These are phyloP conservation scores for Pelargonium citronellum DNA, from an alignment of 441 rosid genomes.

Conservation along the genomic window DNA sequence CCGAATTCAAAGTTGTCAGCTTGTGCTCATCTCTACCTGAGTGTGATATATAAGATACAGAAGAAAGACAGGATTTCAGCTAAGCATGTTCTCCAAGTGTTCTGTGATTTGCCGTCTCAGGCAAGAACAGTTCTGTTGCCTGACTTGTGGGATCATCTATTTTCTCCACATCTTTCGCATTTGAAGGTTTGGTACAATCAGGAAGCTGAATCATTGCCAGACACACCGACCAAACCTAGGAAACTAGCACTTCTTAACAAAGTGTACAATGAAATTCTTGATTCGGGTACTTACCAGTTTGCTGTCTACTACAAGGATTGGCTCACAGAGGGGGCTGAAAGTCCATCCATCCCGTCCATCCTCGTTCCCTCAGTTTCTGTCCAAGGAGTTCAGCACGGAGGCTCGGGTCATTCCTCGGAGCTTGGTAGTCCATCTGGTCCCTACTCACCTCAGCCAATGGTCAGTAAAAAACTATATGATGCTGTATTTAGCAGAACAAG, in stretches of 20 bases:
- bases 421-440: conserved; percentile 29
- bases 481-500: conserved; percentile 31
- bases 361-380: conserved; percentile 37
- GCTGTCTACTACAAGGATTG: conserved; percentile 64
- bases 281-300: conserved; percentile 50
- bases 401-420: conserved; percentile 32
- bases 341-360: conserved; percentile 46
- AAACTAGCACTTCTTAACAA: conserved; percentile 50
- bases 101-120: conserved; percentile 47
- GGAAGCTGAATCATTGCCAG: conserved; percentile 42
- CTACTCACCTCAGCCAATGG: conserved; percentile 45
- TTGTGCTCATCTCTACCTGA: conserved; percentile 53
- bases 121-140: conserved; percentile 46
- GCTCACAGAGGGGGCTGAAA: conserved; percentile 52
- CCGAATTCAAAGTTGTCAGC: conserved; percentile 46
- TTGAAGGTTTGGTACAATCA: conserved; percentile 48
- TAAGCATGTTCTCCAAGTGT: conserved; percentile 53
- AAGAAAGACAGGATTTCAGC: conserved; percentile 56
- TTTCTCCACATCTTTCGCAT: conserved; percentile 62
- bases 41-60: conserved; percentile 49
- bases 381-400: conserved; percentile 21
- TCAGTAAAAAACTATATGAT: conserved; percentile 50
- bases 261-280: conserved; percentile 47
- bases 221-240: conserved; percentile 28
- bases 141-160: conserved; percentile 51